phyloP scores from a whole-genome alignment of 2,329 filamentous ascomycete species.

The Samsoniella hepiali region DNA sequence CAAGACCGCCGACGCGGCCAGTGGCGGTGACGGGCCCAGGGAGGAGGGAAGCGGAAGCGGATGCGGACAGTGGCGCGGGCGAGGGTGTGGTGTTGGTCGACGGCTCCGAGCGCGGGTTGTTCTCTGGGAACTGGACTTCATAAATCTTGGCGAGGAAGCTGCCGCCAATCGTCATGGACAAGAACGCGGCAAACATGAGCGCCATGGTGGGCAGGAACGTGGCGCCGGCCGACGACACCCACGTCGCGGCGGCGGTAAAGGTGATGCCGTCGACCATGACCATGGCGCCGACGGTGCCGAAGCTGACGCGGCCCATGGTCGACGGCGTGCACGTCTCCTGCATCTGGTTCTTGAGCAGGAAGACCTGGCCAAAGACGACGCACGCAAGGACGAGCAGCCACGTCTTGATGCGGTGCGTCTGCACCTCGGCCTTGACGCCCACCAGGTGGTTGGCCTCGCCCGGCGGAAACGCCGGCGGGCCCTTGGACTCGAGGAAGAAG shows the following conservation, averaged over 20 bases:
- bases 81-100: constrained; percentile 28
- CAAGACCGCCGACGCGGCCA: constrained; percentile 21
- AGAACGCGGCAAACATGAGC: constrained; percentile 48
- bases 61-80: constrained; percentile 25
- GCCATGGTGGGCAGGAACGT: constrained; percentile 56
- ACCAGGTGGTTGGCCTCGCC: constrained; percentile 53
- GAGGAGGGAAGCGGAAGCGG: constrained; percentile 29
- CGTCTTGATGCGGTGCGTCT: constrained; percentile 53
- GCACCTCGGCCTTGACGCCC: constrained; percentile 60
- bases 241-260: constrained; percentile 54
- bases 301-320: constrained; percentile 63
- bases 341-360: constrained; percentile 62
- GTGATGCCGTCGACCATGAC: constrained; percentile 60
- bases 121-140: constrained; percentile 54
- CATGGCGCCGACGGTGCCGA: constrained; percentile 60
- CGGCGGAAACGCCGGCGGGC: constrained; percentile 53
- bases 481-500: constrained; percentile 63
- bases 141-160: constrained; percentile 60
- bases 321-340: constrained; percentile 65
- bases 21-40: constrained; percentile 41
- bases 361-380: constrained; percentile 59
- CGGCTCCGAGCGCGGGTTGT: constrained; percentile 47
- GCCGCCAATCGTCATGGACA: constrained; percentile 56
- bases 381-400: constrained; percentile 56
- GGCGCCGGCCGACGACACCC: constrained; percentile 53